Evolutionary conservation across 2,329 filamentous ascomycete species (phyloP), one percentile per base, ranked within the genome.

Genomic region (Botryotinia narcissicola): DNA sequence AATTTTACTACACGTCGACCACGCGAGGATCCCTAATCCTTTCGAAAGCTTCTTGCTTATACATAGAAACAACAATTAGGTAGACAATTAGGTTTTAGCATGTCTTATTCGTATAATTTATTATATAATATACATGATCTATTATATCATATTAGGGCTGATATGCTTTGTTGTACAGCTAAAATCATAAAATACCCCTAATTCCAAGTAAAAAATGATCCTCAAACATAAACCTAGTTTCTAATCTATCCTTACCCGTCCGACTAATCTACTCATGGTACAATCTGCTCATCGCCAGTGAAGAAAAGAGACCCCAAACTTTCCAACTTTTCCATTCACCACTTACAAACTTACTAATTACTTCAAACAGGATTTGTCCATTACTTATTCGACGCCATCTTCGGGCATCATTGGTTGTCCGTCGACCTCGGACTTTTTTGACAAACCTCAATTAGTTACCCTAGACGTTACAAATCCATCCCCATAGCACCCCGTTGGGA

Each of bases 151-250:
- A 80, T 74, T 75, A 77, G 75, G 76, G 76, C 77, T 79, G 78
- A 79, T 80, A 79, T 78, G 77, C 74, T 74, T 73, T 75, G 78
- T 70, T 78, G 76, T 77, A 72, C 74, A 73, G 54, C 68, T 76
- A 75, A 75, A 75, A 76, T 76, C 75, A 76, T 77, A 76, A 77
- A 77, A 73, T 61, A 69, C 44, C 74, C 78, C 75, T 71, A 63
- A 69, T 62, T 54, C 73, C 68, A 73, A 61, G 40, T 71, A 75
- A 76, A 75, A 76, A 75, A 78, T 57, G 79, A 80, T 80, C 78
- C 78, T 80, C 78, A 79, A 80, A 80, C 78, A 73, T 72, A 57
- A 78, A 77, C 76, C 78, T 75, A 67, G 77, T 71, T 61, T 37
- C 40, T 32, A 32, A 16, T 37, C 40, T 32, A 46, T 32, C 40